Conservation (phyloP, 345 rosid species). For the Cardamine resedifolia region DNA sequence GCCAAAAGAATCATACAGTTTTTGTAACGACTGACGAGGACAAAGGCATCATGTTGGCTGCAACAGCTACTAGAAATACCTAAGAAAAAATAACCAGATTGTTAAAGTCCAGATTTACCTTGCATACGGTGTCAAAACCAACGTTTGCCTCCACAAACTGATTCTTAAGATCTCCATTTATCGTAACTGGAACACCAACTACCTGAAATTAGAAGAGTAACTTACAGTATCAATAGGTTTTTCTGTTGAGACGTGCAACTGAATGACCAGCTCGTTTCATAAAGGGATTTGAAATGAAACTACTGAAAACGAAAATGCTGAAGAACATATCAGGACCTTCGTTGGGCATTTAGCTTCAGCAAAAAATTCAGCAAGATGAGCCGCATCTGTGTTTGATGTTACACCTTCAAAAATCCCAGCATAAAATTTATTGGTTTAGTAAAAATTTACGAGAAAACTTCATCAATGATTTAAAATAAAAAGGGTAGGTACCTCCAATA, state of each 20-base stretch:
- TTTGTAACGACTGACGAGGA: not conserved
- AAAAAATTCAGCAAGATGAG: constrained; percentile 97
- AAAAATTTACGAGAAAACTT: constrained; percentile 7
- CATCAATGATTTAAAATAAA: not conserved
- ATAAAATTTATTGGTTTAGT: constrained; percentile 7
- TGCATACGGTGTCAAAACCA: constrained; percentile 98
- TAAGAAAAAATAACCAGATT: constrained; percentile 11
- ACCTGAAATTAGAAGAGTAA: constrained; percentile 48
- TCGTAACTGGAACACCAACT: constrained; percentile 96
- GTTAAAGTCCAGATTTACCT: constrained; percentile 48
- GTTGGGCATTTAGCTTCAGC: constrained; percentile 84
- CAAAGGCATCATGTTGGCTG: constrained; percentile 4
- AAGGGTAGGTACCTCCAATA: constrained; percentile 70
- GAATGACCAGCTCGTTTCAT: not conserved
- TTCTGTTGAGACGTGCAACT: not conserved
- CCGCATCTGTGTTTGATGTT: constrained; percentile 96
- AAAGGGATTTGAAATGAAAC: not conserved
- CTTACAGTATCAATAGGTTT: not conserved
- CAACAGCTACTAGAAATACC: not conserved
- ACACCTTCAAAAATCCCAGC: constrained; percentile 59
- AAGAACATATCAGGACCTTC: constrained; percentile 45
- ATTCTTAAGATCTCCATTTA: constrained; percentile 96
- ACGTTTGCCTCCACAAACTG: constrained; percentile 94
- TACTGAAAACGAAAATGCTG: not conserved
- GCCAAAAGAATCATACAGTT: not conserved